These are phyloP conservation scores for Candida tunisiensis DNA, from an alignment of 1,139 yeast genomes.

Conservation along the genomic window DNA sequence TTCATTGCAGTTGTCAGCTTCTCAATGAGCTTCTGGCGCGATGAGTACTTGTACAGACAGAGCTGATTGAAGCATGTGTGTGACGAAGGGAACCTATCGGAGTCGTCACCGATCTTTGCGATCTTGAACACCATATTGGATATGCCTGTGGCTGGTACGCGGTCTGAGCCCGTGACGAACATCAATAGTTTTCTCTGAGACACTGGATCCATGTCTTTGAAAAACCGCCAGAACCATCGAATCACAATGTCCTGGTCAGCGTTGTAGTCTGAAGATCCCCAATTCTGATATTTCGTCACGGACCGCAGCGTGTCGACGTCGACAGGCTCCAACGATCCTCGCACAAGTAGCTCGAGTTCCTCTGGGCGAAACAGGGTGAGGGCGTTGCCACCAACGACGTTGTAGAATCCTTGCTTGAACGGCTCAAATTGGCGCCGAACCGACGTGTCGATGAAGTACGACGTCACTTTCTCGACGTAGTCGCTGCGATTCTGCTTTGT, in stretches of 20 bases:
- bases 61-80: constrained; percentile 92
- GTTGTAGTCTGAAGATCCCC: constrained; percentile 24
- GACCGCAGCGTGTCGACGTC: constrained; percentile 54
- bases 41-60: constrained; percentile 49
- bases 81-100: constrained; percentile 54
- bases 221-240: constrained; percentile 76
- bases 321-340: constrained; percentile 57
- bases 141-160: constrained; percentile 86
- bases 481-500: constrained; percentile 35
- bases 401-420: constrained; percentile 53
- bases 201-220: constrained; percentile 26
- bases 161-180: constrained; percentile 81
- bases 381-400: constrained; percentile 70
- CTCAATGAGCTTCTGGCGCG: constrained; percentile 30
- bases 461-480: constrained; percentile 47
- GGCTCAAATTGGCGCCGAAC: constrained; percentile 35
- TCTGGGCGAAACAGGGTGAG: constrained; percentile 60
- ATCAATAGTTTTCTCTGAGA: constrained; percentile 47
- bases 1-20: constrained; percentile 52
- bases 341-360: constrained; percentile 61
- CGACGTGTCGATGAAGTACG: constrained; percentile 40
- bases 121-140: constrained; percentile 57
- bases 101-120: constrained; percentile 33
- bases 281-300: constrained; percentile 58
- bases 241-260: constrained; percentile 26